Evolutionary conservation across 169 alveolate genomes (phyloP).

Genomic region (Cryptosporidium felis): DNA sequence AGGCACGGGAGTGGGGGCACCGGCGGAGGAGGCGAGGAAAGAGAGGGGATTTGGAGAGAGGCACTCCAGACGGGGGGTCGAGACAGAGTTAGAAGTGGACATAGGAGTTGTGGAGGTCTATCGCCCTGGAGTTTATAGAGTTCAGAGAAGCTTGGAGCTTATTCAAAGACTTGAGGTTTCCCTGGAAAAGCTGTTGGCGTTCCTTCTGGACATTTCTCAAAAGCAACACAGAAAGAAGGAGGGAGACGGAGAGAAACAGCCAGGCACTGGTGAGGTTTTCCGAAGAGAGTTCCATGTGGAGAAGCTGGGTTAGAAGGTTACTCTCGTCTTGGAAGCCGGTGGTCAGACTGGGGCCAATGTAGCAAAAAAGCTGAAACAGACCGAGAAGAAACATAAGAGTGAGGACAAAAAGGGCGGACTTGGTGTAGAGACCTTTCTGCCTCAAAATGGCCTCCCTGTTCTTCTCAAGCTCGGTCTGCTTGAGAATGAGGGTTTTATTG

Average conservation of each 20-base stretch:
- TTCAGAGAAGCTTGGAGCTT: neutral
- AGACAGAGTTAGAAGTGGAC: neutral
- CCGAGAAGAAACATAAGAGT: neutral
- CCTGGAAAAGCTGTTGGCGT: neutral
- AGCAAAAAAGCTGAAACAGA: neutral
- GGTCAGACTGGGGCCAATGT: neutral
- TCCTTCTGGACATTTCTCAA: constrained; percentile 40
- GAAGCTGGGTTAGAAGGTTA: no score
- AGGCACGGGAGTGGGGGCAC: no score
- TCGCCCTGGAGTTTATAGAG: constrained; percentile 9
- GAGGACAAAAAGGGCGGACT: neutral
- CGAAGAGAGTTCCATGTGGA: neutral
- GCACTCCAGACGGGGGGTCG: no score
- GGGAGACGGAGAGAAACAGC: neutral
- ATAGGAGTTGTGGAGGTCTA: neutral
- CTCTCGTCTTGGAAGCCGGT: no score
- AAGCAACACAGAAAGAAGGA: neutral
- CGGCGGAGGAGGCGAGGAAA: no score
- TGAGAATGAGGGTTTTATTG: neutral
- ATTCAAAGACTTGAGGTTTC: neutral
- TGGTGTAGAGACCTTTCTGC: neutral
- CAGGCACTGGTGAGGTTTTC: neutral
- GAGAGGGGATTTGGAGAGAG: no score
- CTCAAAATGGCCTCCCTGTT: neutral
- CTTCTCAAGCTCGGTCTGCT: constrained; percentile 32